Evolutionary conservation across 768 basidiomycete genomes (phyloP).

Genomic region (Termitomyces sp.): DNA sequence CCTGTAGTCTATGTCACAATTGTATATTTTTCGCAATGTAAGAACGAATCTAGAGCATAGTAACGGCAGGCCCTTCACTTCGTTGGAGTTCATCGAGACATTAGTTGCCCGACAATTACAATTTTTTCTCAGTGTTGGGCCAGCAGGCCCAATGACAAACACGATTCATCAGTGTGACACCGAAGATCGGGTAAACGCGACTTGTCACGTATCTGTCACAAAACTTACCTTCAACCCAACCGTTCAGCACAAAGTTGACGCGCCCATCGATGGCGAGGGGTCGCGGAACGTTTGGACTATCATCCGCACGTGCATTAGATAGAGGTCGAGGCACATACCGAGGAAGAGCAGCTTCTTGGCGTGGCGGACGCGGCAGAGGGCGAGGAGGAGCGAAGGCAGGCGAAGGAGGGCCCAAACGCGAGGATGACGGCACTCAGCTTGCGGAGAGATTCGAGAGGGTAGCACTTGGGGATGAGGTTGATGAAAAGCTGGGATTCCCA

Average conservation of each 20-base stretch:
- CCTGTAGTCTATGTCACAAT: background rate
- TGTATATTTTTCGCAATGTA: conserved; percentile 10
- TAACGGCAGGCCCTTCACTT: background rate
- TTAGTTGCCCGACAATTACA: background rate
- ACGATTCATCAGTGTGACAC: background rate
- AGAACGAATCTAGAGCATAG: background rate
- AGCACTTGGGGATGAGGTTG: conserved; percentile 75
- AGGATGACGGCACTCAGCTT: conserved; percentile 86
- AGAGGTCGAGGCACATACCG: conserved; percentile 42
- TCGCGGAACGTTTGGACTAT: conserved; percentile 51
- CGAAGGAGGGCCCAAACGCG: conserved; percentile 58
- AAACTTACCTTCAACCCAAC: conserved; percentile 1
- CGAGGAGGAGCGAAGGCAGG: conserved; percentile 38
- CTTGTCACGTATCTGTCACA: conserved; percentile 11
- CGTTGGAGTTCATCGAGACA: too few species aligned
- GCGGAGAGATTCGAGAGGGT: conserved; percentile 85
- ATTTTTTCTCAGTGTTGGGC: too few species aligned
- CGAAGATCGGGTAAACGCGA: conserved; percentile 4
- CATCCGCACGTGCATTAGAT: conserved; percentile 44
- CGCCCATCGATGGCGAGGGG: conserved; percentile 42
- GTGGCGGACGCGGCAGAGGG: conserved; percentile 54
- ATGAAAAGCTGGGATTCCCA: conserved; percentile 88
- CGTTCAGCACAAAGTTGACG: conserved; percentile 5
- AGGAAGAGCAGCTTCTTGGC: conserved; percentile 41
- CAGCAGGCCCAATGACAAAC: background rate